Conservation (phyloP, 768 basidiomycete genomes). For the Rhodotorula toruloides region DNA sequence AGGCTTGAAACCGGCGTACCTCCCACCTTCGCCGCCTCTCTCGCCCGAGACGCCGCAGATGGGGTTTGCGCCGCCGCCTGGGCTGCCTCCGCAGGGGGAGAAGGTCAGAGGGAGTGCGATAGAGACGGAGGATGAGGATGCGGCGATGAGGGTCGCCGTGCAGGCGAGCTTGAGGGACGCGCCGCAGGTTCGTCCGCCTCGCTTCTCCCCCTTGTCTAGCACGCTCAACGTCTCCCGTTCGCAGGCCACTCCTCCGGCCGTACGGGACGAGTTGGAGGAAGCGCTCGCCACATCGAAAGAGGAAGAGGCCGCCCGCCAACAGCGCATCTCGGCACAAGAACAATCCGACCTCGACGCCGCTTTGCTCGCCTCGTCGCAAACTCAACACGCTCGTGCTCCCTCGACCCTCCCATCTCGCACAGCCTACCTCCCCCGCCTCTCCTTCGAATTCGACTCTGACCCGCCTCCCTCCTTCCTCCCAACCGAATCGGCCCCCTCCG, state of each 20-base stretch:
- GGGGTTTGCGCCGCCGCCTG: neutral
- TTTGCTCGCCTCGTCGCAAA: neutral
- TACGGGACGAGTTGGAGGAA: neutral
- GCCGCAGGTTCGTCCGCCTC: neutral
- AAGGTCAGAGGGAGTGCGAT: neutral
- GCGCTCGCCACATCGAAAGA: slow-evolving; percentile 5
- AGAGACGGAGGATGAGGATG: neutral
- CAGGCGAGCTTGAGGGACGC: slow-evolving; percentile 2
- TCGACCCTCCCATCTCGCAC: neutral
- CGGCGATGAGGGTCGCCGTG: neutral
- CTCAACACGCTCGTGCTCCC: neutral
- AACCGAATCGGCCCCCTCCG: neutral
- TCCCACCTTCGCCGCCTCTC: neutral
- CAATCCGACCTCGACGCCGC: slow-evolving; percentile 4
- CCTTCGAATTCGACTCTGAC: neutral
- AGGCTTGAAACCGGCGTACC: neutral
- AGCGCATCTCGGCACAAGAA: slow-evolving; percentile 1
- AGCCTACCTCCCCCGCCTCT: neutral
- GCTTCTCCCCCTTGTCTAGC: fast-evolving
- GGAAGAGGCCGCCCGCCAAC: neutral
- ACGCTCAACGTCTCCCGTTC: neutral
- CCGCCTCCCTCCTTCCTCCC: slow-evolving; percentile 1
- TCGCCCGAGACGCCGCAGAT: neutral
- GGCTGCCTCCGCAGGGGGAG: neutral
- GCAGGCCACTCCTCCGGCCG: neutral